These are phyloP conservation scores for Porphyrellus cyaneotinctus DNA, from an alignment of 768 basidiomycete species.

Conservation along the genomic window DNA sequence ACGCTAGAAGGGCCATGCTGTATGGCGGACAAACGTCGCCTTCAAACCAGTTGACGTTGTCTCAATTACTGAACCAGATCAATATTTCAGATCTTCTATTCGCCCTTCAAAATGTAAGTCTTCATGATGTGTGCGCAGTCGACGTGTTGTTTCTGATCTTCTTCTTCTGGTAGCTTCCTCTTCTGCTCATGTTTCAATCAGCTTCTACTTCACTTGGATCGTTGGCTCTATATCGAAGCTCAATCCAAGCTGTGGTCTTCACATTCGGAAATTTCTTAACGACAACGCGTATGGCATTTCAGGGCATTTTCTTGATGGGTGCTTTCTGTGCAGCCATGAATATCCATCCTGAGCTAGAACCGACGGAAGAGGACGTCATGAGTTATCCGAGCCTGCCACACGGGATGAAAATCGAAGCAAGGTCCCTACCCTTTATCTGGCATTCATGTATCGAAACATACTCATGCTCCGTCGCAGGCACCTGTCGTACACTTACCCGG, in stretches of 20 bases:
- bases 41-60: conserved; percentile 37
- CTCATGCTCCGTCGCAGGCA: conserved; percentile 37
- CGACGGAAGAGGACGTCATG: conserved; percentile 47
- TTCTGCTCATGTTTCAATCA: conserved; percentile 67
- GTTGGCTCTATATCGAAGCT: conserved; percentile 75
- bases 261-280: conserved; percentile 60
- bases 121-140: background rate
- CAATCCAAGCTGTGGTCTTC: conserved; percentile 67
- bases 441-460: conserved; percentile 3
- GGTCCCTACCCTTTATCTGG: conserved; percentile 39
- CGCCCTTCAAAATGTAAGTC: conserved; percentile 68
- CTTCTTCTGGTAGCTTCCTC: conserved; percentile 52
- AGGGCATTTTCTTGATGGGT: conserved; percentile 82
- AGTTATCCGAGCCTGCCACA: conserved; percentile 44
- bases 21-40: conserved; percentile 47
- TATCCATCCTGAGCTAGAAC: conserved; percentile 64
- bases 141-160: conserved; percentile 11
- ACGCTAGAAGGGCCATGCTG: conserved; percentile 55
- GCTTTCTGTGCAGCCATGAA: conserved; percentile 78
- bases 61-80: conserved; percentile 48
- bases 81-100: conserved; percentile 62
- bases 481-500: conserved; percentile 78
- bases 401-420: conserved; percentile 70
- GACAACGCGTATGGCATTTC: conserved; percentile 71
- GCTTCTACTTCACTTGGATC: conserved; percentile 76